Evolutionary conservation across 768 basidiomycete genomes (phyloP).

Genomic region (Mycena vitilis): DNA sequence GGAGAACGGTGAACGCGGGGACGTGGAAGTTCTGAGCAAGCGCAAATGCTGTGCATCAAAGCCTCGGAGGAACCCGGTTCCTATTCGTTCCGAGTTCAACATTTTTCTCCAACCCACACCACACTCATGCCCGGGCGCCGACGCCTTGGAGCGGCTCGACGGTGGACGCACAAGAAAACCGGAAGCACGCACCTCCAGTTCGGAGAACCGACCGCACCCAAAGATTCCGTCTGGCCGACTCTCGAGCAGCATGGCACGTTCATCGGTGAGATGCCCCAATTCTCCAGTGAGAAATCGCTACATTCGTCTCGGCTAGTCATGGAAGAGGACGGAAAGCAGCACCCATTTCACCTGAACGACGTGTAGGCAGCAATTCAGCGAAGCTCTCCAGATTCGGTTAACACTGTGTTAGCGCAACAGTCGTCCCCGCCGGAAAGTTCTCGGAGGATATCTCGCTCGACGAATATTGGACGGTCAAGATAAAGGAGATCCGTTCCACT

Average conservation of each 20-base stretch:
- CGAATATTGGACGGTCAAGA: conserved; percentile 10
- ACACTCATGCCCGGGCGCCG: background rate
- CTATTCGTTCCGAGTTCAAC: background rate
- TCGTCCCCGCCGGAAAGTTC: background rate
- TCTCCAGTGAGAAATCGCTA: too few species aligned
- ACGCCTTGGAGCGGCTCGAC: background rate
- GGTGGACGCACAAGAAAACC: conserved; percentile 17
- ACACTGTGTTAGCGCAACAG: background rate
- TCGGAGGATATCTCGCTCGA: background rate
- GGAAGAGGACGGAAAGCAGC: background rate
- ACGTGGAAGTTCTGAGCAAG: too few species aligned
- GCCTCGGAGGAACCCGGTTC: too few species aligned
- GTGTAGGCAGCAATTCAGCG: background rate
- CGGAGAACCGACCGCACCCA: background rate
- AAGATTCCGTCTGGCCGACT: background rate
- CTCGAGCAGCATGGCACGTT: conserved; percentile 10
- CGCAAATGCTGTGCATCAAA: too few species aligned
- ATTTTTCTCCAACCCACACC: background rate
- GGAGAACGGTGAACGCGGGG: too few species aligned
- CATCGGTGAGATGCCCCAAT: background rate
- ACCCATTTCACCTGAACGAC: background rate
- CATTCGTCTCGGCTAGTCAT: background rate
- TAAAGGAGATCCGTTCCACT: conserved; percentile 10
- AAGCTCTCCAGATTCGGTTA: background rate
- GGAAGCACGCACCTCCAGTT: background rate